Conservation (phyloP, 129 eudicot genomes). For the Pittosporum tobira region DNA sequence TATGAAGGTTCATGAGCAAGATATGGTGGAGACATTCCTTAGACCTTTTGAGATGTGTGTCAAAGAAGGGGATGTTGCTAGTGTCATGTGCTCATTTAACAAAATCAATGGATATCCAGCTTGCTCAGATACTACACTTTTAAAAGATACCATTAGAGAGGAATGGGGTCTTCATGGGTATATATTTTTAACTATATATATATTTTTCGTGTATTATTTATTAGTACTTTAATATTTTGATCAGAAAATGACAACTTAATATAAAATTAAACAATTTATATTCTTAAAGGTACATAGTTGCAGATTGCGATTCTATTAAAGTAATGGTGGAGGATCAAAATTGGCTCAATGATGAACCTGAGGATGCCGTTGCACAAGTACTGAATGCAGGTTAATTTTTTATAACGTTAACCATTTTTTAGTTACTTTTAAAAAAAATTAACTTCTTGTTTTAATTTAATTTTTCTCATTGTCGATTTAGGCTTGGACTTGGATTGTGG, state of each 20-base stretch:
- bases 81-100: conserved; percentile 50
- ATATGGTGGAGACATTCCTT: conserved; percentile 34
- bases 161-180: conserved; percentile 40
- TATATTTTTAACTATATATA: too few species aligned
- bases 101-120: conserved; percentile 32
- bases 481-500: conserved; percentile 38
- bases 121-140: conserved; percentile 33
- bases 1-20: conserved; percentile 33
- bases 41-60: conserved; percentile 47
- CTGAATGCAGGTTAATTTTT: conserved; percentile 17
- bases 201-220: too few species aligned
- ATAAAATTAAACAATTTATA: too few species aligned
- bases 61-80: conserved; percentile 35
- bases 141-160: conserved; percentile 24
- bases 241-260: too few species aligned
- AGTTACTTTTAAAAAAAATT: too few species aligned
- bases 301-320: conserved; percentile 46
- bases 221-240: conserved; percentile 16
- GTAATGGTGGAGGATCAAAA: conserved; percentile 26
- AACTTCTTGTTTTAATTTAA: too few species aligned
- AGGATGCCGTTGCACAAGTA: conserved; percentile 21
- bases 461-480: neutral
- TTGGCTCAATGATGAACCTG: conserved; percentile 14
- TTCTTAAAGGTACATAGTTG: conserved; percentile 36
- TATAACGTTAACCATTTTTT: too few species aligned